phyloP scores from a whole-genome alignment of 768 basidiomycete genomes.

The Dictyophora rubrovolvata region DNA sequence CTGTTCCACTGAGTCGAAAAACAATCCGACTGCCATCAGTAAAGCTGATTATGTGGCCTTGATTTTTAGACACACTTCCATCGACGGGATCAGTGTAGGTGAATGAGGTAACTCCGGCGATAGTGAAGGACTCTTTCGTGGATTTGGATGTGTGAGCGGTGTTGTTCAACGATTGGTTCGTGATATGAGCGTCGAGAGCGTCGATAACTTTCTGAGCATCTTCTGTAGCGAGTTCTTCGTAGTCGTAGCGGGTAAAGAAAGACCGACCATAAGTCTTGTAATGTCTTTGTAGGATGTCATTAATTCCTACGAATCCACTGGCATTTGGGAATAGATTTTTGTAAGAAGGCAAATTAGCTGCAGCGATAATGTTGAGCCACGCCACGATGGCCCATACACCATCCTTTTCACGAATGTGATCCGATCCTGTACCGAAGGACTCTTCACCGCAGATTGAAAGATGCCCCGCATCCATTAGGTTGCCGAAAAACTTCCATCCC shows the following conservation, averaged over 20 bases:
- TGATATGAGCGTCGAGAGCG: conserved; percentile 62
- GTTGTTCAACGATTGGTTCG: conserved; percentile 55
- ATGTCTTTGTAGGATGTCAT: conserved; percentile 79
- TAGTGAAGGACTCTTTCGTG: conserved; percentile 61
- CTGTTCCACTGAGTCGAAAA: conserved; percentile 93
- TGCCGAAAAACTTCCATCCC: conserved; percentile 99
- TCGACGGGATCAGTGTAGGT: conserved; percentile 99
- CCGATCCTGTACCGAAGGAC: conserved; percentile 98
- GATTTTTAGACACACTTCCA: conserved; percentile 83
- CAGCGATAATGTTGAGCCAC: conserved; percentile 91
- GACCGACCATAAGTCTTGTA: conserved; percentile 91
- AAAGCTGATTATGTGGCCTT: conserved; percentile 91
- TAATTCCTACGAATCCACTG: conserved; percentile 61
- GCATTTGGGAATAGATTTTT: conserved; percentile 66
- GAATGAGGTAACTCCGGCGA: conserved; percentile 76
- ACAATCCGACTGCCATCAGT: conserved; percentile 88
- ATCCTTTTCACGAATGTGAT: conserved; percentile 99
- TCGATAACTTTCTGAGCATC: conserved; percentile 82
- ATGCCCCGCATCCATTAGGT: conserved; percentile 97
- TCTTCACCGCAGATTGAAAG: conserved; percentile 99
- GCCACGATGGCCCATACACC: conserved; percentile 97
- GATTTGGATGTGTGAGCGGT: conserved; percentile 58
- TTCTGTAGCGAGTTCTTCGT: conserved; percentile 91
- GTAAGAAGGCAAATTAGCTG: conserved; percentile 41
- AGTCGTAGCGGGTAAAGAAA: conserved; percentile 99